Conservation (phyloP, 2,329 filamentous ascomycete species). For the Ascochyta viciae-villosae region DNA sequence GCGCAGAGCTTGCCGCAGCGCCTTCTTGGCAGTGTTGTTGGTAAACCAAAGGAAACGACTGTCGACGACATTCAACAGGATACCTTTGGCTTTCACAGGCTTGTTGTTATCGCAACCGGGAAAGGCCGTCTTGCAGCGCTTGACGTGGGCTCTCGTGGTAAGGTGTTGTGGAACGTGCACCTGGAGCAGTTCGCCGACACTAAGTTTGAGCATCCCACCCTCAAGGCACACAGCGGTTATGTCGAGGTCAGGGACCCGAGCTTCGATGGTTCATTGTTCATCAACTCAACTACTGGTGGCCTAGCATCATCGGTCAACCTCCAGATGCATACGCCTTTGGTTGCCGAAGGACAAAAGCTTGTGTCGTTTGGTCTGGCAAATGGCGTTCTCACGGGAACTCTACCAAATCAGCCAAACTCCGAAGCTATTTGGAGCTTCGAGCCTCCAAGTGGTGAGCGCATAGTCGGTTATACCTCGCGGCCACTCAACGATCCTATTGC, state of each 20-base stretch:
- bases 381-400: constrained; percentile 42
- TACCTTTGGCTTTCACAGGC: constrained; percentile 87
- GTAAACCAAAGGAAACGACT: constrained; percentile 66
- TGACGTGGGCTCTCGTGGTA: constrained; percentile 76
- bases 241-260: constrained; percentile 41
- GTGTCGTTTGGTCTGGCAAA: constrained; percentile 44
- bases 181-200: constrained; percentile 65
- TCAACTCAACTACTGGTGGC: constrained; percentile 46
- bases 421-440: constrained; percentile 72
- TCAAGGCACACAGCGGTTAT: constrained; percentile 43
- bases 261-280: constrained; percentile 33
- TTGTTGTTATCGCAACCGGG: constrained; percentile 79
- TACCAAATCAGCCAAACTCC: constrained; percentile 30
- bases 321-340: constrained; percentile 17
- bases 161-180: constrained; percentile 76
- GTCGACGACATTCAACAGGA: constrained; percentile 66
- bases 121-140: constrained; percentile 82
- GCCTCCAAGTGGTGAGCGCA: constrained; percentile 69
- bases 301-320: constrained; percentile 30
- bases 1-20: constrained; percentile 72
- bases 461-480: constrained; percentile 72
- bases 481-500: constrained; percentile 85
- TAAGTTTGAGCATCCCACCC: constrained; percentile 67
- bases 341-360: constrained; percentile 31
- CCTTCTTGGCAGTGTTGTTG: constrained; percentile 62